These are phyloP conservation scores for Emergomyces africanus DNA, from an alignment of 2,329 filamentous ascomycete genomes.

Conservation along the genomic window DNA sequence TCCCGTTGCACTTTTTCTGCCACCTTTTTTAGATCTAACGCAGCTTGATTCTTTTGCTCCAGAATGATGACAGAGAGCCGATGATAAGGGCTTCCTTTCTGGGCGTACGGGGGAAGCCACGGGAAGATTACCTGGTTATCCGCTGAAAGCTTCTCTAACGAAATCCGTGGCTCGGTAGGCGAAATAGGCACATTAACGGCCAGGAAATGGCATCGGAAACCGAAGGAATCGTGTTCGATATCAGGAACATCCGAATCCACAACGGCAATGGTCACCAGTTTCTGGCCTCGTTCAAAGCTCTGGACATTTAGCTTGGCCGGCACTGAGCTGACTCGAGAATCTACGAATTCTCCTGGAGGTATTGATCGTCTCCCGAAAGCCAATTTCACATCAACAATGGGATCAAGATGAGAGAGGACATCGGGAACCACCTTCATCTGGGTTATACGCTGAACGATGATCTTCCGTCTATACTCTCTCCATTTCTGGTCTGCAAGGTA, in stretches of 20 bases:
- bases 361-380: slow-evolving; percentile 61
- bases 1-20: slow-evolving; percentile 43
- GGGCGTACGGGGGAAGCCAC: slow-evolving; percentile 75
- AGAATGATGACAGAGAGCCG: slow-evolving; percentile 73
- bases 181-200: slow-evolving; percentile 60
- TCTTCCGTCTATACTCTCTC: slow-evolving; percentile 64
- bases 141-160: slow-evolving; percentile 49
- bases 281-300: slow-evolving; percentile 67
- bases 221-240: slow-evolving; percentile 59
- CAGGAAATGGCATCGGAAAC: slow-evolving; percentile 74
- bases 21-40: slow-evolving; percentile 46
- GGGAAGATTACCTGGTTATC: slow-evolving; percentile 57
- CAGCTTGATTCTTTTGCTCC: slow-evolving; percentile 55
- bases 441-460: slow-evolving; percentile 72
- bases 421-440: slow-evolving; percentile 86
- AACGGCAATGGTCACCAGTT: slow-evolving; percentile 71
- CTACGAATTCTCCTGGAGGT: slow-evolving; percentile 64
- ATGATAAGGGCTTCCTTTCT: slow-evolving; percentile 87
- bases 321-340: slow-evolving; percentile 58
- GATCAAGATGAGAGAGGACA: slow-evolving; percentile 66
- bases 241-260: slow-evolving; percentile 86
- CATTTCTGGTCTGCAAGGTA: slow-evolving; percentile 79
- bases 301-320: slow-evolving; percentile 70
- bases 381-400: slow-evolving; percentile 66
- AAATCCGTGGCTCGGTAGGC: slow-evolving; percentile 47